These are phyloP conservation scores for Triticum monococcum DNA, from an alignment of 176 grass and related monocot genomes.

Conservation along the genomic window DNA sequence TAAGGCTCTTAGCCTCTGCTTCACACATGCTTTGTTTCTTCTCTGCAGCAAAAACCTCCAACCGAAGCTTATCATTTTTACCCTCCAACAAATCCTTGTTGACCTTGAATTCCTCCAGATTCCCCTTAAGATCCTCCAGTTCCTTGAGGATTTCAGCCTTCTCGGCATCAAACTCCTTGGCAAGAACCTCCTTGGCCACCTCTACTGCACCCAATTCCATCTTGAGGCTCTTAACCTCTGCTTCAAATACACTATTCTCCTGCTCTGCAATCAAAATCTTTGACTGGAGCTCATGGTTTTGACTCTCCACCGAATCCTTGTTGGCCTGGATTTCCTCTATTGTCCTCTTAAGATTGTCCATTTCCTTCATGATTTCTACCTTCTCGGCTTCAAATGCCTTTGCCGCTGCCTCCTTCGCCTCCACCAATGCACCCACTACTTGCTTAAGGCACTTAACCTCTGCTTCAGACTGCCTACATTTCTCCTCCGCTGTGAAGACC, in stretches of 20 bases:
- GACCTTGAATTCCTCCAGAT: not conserved
- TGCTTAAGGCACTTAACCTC: not conserved
- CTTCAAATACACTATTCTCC: constrained; percentile 1
- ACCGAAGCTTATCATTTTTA: not conserved
- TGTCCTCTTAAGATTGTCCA: not conserved
- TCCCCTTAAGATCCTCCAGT: not conserved
- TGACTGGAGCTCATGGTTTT: constrained; percentile 1
- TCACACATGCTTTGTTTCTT: constrained; percentile 15
- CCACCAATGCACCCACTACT: constrained; percentile 15
- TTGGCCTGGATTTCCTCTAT: not conserved
- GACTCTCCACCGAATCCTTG: not conserved
- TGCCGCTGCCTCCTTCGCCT: constrained; percentile 16
- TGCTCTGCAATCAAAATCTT: not conserved
- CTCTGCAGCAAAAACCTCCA: not conserved
- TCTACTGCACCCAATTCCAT: constrained; percentile 3
- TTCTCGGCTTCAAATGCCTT: not conserved
- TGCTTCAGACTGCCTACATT: constrained; percentile 3
- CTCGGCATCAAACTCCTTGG: not conserved
- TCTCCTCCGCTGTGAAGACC: not conserved
- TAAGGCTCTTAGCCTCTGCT: constrained; percentile 12
- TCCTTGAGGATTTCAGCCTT: constrained; percentile 3
- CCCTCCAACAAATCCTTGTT: not conserved
- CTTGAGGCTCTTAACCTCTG: constrained; percentile 13
- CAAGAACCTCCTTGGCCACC: constrained; percentile 21
- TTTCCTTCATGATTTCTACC: not conserved